These are phyloP conservation scores for Fistulina hepatica DNA, from an alignment of 1,284 basidiomycete genomes.

Conservation along the genomic window DNA sequence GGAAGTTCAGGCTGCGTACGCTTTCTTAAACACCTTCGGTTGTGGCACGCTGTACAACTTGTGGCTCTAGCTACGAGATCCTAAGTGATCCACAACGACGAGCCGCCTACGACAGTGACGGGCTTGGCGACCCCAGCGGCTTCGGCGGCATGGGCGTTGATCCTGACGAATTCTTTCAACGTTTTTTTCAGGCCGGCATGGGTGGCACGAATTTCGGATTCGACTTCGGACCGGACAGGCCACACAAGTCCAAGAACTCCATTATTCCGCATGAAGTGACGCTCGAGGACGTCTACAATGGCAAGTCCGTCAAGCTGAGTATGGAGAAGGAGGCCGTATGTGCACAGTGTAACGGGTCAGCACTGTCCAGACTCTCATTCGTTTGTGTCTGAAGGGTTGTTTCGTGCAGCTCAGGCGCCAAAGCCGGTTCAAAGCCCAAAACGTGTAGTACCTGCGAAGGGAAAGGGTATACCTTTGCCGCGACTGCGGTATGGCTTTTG, in stretches of 20 bases:
- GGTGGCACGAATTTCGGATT: constrained; percentile 40
- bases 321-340: constrained; percentile 84
- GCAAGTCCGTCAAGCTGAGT: constrained; percentile 82
- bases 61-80: constrained; percentile 64
- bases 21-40: constrained; percentile 15
- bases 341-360: constrained; percentile 70
- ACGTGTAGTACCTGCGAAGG: constrained; percentile 78
- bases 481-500: constrained; percentile 37
- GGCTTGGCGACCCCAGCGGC: constrained; percentile 44
- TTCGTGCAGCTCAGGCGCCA: constrained; percentile 60
- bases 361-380: constrained; percentile 9
- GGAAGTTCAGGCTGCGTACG: constrained; percentile 78
- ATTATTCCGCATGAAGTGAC: constrained; percentile 78
- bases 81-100: constrained; percentile 71
- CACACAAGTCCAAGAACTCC: constrained; percentile 58
- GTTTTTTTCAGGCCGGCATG: constrained; percentile 51
- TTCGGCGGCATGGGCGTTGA: constrained; percentile 25
- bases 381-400: neutral
- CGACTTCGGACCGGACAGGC: constrained; percentile 43
- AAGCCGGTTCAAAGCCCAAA: constrained; percentile 70
- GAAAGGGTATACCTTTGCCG: constrained; percentile 62
- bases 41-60: constrained; percentile 7
- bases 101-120: constrained; percentile 72
- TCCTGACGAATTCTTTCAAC: constrained; percentile 62
- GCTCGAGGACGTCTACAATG: constrained; percentile 88